Evolutionary conservation across 768 basidiomycete species (phyloP).

Genomic region (Suillus subalutaceus): DNA sequence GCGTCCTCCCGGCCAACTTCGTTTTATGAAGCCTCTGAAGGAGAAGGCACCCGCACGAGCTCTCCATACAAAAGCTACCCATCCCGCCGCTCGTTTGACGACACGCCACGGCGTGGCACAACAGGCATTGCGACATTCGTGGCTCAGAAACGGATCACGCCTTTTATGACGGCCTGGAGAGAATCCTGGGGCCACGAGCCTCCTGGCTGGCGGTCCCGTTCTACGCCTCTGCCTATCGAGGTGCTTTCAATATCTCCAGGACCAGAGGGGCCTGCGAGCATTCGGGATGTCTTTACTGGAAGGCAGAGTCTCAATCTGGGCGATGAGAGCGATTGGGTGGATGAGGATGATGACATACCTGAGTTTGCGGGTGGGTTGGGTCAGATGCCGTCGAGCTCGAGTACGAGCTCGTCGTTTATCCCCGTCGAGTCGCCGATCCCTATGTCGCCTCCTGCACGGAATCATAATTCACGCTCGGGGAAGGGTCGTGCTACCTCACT

Average conservation of each 20-base stretch:
- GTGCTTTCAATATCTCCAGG: conserved; percentile 70
- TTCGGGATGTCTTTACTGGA: conserved; percentile 84
- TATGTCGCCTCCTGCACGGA: conserved; percentile 52
- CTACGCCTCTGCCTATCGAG: conserved; percentile 71
- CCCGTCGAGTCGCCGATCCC: conserved; percentile 44
- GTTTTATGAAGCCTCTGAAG: conserved; percentile 74
- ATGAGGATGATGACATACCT: conserved; percentile 77
- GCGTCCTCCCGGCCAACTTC: conserved; percentile 79
- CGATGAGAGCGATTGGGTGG: conserved; percentile 88
- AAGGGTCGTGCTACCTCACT: conserved; percentile 31
- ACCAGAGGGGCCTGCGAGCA: conserved; percentile 38
- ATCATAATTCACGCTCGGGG: conserved; percentile 42
- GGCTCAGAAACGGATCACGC: conserved; percentile 79
- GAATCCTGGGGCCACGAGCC: conserved; percentile 88
- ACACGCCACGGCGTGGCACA: conserved; percentile 41
- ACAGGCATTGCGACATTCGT: conserved; percentile 64
- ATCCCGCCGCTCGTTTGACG: conserved; percentile 54
- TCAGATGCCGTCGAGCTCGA: conserved; percentile 44
- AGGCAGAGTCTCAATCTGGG: conserved; percentile 59
- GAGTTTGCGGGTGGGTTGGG: conserved; percentile 81
- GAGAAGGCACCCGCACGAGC: conserved; percentile 60
- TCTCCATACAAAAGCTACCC: conserved; percentile 61
- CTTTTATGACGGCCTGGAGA: conserved; percentile 84
- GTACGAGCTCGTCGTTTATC: conserved; percentile 27
- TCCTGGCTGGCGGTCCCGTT: conserved; percentile 77